Percentiles rank a stretch among this genome's conserved stretches.
Evolutionary conservation across 2,329 filamentous ascomycete genomes (phyloP).

Genomic region (Fusarium cyanostomum): DNA sequence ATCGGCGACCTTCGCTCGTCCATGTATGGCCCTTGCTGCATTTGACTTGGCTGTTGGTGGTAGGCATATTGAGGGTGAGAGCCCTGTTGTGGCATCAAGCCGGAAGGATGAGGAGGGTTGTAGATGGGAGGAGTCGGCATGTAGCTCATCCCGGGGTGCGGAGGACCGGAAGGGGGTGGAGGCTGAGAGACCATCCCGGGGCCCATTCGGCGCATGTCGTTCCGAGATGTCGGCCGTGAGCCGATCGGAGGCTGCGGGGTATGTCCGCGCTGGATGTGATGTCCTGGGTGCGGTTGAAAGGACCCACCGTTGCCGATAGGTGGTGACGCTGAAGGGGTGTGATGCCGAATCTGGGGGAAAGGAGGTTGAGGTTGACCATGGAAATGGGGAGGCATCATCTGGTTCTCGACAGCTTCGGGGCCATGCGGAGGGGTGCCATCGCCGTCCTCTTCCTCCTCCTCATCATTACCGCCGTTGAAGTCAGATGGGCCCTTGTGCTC

Average conservation of each 20-base stretch:
- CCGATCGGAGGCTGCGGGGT: constrained; percentile 81
- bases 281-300: constrained; percentile 60
- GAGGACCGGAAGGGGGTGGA: constrained; percentile 64
- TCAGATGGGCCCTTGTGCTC: constrained; percentile 96
- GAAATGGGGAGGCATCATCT: constrained; percentile 76
- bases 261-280: constrained; percentile 69
- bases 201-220: constrained; percentile 78
- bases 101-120: constrained; percentile 61
- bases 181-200: constrained; percentile 76
- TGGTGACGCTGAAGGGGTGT: constrained; percentile 86
- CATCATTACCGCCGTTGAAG: constrained; percentile 87
- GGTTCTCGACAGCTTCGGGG: constrained; percentile 66
- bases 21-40: constrained; percentile 73
- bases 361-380: constrained; percentile 66
- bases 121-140: constrained; percentile 89
- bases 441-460: constrained; percentile 80
- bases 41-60: constrained; percentile 28
- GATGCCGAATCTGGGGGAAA: constrained; percentile 85
- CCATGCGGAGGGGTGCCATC: constrained; percentile 75
- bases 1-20: constrained; percentile 69
- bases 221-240: constrained; percentile 77
- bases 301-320: constrained; percentile 83
- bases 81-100: constrained; percentile 38
- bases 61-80: constrained; percentile 36
- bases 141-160: constrained; percentile 74